Percentiles rank a stretch among this genome's conserved stretches.
Conservation (phyloP, 441 rosid genomes). For the Eugenia klotzschiana region DNA sequence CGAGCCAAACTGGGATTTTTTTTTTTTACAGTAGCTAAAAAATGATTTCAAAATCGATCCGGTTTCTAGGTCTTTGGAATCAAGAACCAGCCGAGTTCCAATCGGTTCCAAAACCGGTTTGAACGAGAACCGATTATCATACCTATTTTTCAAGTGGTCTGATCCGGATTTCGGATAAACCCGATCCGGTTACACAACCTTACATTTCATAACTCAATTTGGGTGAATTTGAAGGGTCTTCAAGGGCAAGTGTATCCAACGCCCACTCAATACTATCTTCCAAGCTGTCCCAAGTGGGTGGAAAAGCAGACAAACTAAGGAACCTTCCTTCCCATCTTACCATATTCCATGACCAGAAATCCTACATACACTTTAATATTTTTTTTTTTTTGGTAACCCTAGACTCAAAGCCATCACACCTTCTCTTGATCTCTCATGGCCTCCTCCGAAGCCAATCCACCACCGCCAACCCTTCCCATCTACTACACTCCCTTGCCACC, state of each 20-base stretch:
- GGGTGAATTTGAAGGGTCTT: neutral
- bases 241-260: neutral
- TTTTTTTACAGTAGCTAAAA: too few species aligned
- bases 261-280: neutral
- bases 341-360: neutral
- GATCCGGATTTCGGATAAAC: too few species aligned
- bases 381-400: neutral
- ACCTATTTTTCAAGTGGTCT: too few species aligned
- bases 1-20: too few species aligned
- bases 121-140: too few species aligned
- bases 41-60: too few species aligned
- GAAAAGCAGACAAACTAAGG: neutral
- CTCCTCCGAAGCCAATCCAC: neutral
- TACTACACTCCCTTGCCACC: neutral
- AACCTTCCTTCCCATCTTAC: neutral
- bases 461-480: neutral
- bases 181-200: too few species aligned
- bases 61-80: too few species aligned
- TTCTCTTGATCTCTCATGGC: neutral
- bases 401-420: neutral
- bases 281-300: neutral
- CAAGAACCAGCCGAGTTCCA: too few species aligned
- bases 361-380: neutral
- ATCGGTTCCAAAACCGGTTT: too few species aligned
- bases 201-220: neutral